phyloP scores from a whole-genome alignment of 345 rosid genomes.

The Bruguiera parviflora region DNA sequence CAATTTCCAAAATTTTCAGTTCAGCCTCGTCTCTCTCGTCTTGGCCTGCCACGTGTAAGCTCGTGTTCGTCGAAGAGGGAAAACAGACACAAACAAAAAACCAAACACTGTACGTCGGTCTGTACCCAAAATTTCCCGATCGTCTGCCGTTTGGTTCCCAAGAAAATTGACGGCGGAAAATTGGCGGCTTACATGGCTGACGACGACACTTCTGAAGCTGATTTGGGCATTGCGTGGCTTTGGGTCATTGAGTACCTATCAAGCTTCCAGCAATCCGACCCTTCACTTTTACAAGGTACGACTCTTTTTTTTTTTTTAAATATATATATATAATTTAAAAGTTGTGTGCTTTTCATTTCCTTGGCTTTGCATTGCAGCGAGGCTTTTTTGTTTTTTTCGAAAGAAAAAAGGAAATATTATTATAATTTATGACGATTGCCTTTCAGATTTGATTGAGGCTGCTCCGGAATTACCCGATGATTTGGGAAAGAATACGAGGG shows the following conservation, averaged over 20 bases:
- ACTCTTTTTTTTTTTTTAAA: neutral
- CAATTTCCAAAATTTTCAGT: too few species aligned
- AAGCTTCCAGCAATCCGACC: slow-evolving; percentile 31
- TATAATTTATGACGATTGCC: neutral
- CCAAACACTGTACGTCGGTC: too few species aligned
- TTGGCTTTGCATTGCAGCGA: too few species aligned
- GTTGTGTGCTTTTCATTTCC: neutral
- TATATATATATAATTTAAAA: neutral
- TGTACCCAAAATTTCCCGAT: neutral
- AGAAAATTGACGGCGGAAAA: neutral
- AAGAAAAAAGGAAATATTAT: too few species aligned
- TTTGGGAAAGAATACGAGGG: slow-evolving; percentile 34
- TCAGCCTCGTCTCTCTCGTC: too few species aligned
- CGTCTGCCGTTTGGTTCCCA: neutral
- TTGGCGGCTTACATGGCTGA: slow-evolving; percentile 10
- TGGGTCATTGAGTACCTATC: slow-evolving; percentile 59
- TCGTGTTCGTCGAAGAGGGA: too few species aligned
- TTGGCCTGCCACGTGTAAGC: too few species aligned
- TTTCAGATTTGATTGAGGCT: slow-evolving; percentile 41
- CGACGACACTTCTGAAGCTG: slow-evolving; percentile 6
- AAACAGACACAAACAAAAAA: too few species aligned
- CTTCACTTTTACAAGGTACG: slow-evolving; percentile 43
- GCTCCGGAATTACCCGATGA: slow-evolving; percentile 36
- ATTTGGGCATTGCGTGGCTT: slow-evolving; percentile 39
- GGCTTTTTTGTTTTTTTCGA: too few species aligned